Base-by-base conservation (phyloP, 2,329 filamentous ascomycete species). In the Fusarium liriodendri region DNA sequence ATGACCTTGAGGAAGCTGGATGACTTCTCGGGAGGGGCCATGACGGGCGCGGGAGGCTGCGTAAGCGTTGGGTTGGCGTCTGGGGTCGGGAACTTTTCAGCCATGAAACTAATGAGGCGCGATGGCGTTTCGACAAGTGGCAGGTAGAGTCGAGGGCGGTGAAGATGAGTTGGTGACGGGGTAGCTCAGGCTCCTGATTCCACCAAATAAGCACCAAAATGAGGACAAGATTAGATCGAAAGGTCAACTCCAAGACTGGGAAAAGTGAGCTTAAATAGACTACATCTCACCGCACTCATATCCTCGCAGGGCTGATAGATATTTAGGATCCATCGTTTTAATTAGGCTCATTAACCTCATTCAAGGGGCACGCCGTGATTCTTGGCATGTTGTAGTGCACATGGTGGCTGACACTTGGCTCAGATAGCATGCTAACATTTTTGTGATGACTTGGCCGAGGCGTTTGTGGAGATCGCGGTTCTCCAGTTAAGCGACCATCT, bases 1-100 rank as follows among this genome's bases (percentile, higher is more conserved):
- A 74, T 65, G 33, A 75, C 20, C 20, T 74, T 74, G 40, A 73
- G 20, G 20, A 73, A 75, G 40, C 69, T 32, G 6, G 62, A 62
- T 10, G 60, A 50, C 37, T 70, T 70, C 25, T 73, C 62, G 50
- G 69, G 47, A 52, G 47, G 25, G 27, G 47, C 29, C 52, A 70
- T 75, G 42, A 47, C 50, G 27, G 66, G 40, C 18, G 72, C n/a
- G 52, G 40, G 45, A 22, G 35, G 60, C 22, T 62, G 45, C 11
- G 33, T 35, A 33, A 40, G 45, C 22, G 42, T 25, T 25, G 54
- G 40, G 55, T 61, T 20, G 47, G 47, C 33, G 18, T 16, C 45
- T n/a, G 54, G 29, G 33, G 20, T 55, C 1, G 47, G 47, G 6
- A 67, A 9, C 59, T 73, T 73, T 38, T 65, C 64, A 18, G 68